Evolutionary conservation across 2,329 filamentous ascomycete species (phyloP).

Genomic region (Teratosphaeria nubilosa): DNA sequence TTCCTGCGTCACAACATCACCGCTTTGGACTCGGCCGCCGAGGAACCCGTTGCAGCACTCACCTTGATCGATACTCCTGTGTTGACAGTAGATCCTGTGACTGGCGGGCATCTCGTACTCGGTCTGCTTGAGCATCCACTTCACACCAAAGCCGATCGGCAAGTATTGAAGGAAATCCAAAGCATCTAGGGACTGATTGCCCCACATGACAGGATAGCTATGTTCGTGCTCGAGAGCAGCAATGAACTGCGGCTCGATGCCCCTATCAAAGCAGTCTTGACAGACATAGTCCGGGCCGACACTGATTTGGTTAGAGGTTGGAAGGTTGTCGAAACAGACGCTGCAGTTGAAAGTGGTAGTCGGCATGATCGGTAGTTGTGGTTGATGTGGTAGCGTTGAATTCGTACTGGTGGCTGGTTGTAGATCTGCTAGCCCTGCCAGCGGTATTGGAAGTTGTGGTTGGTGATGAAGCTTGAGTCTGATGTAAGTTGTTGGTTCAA

Average conservation of each 20-base stretch:
- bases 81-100: conserved; percentile 2
- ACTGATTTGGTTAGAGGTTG: background rate
- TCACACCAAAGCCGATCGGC: background rate
- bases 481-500: background rate
- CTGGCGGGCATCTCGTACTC: conserved; percentile 3
- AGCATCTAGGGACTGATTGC: background rate
- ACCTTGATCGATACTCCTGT: background rate
- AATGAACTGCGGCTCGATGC: conserved; percentile 1
- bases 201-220: conserved; percentile 3
- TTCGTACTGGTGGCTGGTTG: background rate
- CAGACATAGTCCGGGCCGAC: conserved; percentile 1
- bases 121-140: background rate
- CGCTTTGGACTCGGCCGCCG: background rate
- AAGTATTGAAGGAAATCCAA: background rate
- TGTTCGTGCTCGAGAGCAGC: conserved; percentile 3
- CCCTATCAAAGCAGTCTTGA: conserved; percentile 1
- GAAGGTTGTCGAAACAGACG: conserved; percentile 1
- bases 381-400: background rate
- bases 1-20: background rate
- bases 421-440: background rate
- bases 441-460: background rate
- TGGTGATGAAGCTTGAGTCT: background rate
- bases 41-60: background rate
- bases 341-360: background rate
- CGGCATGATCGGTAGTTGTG: background rate